A percentile compares a stretch with the other conserved stretches of the same genome.
phyloP scores from a whole-genome alignment of 2,329 filamentous ascomycete species.

The Aspergillus spinulosporus region DNA sequence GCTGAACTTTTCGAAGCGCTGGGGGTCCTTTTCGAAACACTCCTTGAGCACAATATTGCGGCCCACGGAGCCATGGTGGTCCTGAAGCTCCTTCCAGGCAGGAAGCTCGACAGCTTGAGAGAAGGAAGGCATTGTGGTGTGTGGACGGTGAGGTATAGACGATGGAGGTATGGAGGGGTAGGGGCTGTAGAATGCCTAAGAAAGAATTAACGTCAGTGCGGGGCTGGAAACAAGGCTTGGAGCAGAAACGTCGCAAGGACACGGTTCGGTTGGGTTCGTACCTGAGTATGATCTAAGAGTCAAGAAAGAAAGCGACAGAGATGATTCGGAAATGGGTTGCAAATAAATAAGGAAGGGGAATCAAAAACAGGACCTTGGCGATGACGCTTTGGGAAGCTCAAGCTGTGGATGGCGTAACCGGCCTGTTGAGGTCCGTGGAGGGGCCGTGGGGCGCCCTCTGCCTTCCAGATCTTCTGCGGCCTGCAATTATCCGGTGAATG shows the following conservation, averaged over 20 bases:
- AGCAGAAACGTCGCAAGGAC: neutral
- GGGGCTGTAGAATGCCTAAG: neutral
- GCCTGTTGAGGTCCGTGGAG: slow-evolving; percentile 27
- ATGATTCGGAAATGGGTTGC: slow-evolving; percentile 9
- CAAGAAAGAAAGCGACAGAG: slow-evolving; percentile 8
- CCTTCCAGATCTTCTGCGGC: slow-evolving; percentile 7
- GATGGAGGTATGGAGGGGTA: neutral
- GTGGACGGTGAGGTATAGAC: neutral
- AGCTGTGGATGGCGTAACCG: slow-evolving; percentile 24
- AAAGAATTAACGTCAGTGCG: slow-evolving; percentile 29
- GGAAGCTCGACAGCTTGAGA: slow-evolving; percentile 80
- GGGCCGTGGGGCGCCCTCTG: slow-evolving; percentile 18
- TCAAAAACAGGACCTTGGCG: slow-evolving; percentile 14
- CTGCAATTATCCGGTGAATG: slow-evolving; percentile 2
- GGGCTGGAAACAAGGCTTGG: slow-evolving; percentile 20
- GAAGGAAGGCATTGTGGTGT: slow-evolving; percentile 40
- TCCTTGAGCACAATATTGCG: slow-evolving; percentile 92
- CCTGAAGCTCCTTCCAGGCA: slow-evolving; percentile 86
- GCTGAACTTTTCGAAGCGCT: slow-evolving; percentile 88
- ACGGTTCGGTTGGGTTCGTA: slow-evolving; percentile 1
- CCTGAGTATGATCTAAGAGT: slow-evolving; percentile 5
- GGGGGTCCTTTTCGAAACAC: slow-evolving; percentile 82
- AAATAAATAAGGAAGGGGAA: slow-evolving; percentile 14
- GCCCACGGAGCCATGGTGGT: slow-evolving; percentile 82
- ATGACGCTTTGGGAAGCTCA: slow-evolving; percentile 18